phyloP scores from a whole-genome alignment of 169 alveolate species.

The Sarcocystis neurona region DNA sequence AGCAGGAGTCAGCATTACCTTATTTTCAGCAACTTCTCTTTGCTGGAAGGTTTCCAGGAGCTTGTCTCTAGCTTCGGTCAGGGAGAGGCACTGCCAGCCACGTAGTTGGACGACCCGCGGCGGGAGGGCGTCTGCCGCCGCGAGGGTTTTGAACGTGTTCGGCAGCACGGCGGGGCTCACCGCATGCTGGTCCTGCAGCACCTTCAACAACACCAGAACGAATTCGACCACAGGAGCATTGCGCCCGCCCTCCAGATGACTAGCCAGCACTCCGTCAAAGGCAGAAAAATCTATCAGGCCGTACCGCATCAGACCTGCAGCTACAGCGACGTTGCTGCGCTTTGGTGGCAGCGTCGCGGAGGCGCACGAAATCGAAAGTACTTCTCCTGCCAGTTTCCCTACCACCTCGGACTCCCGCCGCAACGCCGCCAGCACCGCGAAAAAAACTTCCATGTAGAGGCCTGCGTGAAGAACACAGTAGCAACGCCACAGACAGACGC shows the following conservation, averaged over 20 bases:
- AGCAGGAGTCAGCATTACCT: too few species aligned
- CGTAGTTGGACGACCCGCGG: not conserved
- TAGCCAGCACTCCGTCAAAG: conserved; percentile 7
- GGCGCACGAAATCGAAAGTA: conserved; percentile 19
- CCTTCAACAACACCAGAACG: conserved; percentile 7
- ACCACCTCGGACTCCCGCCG: conserved; percentile 8
- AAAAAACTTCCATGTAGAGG: conserved; percentile 28
- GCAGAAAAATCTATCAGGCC: conserved; percentile 19
- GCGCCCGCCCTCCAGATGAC: not conserved
- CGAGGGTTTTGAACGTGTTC: not conserved
- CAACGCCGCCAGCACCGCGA: conserved; percentile 29
- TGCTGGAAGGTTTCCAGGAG: conserved; percentile 26
- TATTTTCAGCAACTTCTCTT: not conserved
- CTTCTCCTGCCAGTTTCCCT: conserved; percentile 7
- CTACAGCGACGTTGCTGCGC: conserved; percentile 40
- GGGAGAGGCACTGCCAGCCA: conserved; percentile 26
- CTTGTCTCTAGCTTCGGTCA: conserved; percentile 8
- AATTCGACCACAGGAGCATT: conserved; percentile 17
- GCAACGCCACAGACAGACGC: not conserved
- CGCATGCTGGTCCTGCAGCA: conserved; percentile 35
- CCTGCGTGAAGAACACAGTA: conserved; percentile 22
- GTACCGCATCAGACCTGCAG: conserved; percentile 43
- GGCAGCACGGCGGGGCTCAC: conserved; percentile 35
- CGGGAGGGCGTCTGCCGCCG: conserved; percentile 13
- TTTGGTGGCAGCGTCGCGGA: conserved; percentile 19